Percentiles rank a stretch among this genome's conserved stretches.
Conservation (phyloP, 2,329 filamentous ascomycete species). For the Cladosporium sp. region DNA sequence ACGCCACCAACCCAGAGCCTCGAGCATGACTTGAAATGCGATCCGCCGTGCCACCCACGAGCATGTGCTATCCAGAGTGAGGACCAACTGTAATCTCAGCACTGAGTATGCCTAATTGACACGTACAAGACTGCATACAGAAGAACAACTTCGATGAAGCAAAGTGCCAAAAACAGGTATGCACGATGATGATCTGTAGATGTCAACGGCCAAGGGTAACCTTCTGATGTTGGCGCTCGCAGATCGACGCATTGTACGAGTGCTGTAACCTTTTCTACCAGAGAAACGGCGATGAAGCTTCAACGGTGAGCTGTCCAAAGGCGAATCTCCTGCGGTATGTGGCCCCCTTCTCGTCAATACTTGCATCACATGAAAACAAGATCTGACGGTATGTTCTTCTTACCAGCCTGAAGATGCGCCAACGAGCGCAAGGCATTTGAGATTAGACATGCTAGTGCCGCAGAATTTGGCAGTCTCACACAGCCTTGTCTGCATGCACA, state of each 20-base stretch:
- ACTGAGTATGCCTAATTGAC: neutral
- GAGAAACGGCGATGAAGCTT: conserved; percentile 72
- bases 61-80: conserved; percentile 91
- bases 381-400: neutral
- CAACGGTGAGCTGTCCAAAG: conserved; percentile 82
- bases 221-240: conserved; percentile 23
- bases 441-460: neutral
- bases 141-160: conserved; percentile 84
- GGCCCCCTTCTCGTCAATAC: neutral
- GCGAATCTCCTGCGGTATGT: conserved; percentile 65
- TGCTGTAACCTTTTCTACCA: conserved; percentile 91
- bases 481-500: neutral
- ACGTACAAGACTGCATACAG: conserved; percentile 60
- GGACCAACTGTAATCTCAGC: conserved; percentile 16
- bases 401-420: conserved; percentile 74
- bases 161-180: conserved; percentile 66
- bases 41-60: conserved; percentile 81
- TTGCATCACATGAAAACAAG: neutral
- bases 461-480: neutral
- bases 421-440: conserved; percentile 56
- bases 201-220: neutral
- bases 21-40: conserved; percentile 69
- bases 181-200: neutral
- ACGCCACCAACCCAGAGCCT: conserved; percentile 31
- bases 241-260: conserved; percentile 85